Evolutionary conservation across 306 rosid species (phyloP).

Genomic region (Cucurbita ficifolia): DNA sequence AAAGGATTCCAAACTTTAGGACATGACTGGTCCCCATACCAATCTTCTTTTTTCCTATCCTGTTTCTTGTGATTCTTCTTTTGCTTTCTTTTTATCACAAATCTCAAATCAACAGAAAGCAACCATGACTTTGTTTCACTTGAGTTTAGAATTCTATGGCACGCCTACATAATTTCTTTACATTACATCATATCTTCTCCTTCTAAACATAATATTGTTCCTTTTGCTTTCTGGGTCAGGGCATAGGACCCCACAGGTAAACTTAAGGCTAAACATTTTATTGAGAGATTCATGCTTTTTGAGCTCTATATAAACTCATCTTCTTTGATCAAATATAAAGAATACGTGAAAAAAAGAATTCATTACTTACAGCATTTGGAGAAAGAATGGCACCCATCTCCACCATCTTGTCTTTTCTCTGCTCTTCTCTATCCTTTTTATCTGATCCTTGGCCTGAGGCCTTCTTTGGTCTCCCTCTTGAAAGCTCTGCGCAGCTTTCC

Average conservation of each 20-base stretch:
- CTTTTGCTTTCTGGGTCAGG: not conserved
- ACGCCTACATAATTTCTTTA: not conserved
- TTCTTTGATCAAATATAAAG: not conserved
- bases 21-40: not conserved
- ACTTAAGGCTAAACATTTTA: not conserved
- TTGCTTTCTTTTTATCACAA: not conserved
- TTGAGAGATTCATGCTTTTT: not conserved
- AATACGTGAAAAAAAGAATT: not conserved
- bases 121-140: not conserved
- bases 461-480: not conserved
- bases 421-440: not conserved
- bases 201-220: not conserved
- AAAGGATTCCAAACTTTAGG: not conserved
- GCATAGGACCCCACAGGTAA: not conserved
- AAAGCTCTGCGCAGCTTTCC: not conserved
- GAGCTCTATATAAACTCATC: not conserved
- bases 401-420: constrained; percentile 3
- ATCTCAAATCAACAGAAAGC: not conserved
- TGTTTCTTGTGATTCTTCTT: not conserved
- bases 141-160: not conserved
- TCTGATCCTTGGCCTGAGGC: constrained; percentile 5
- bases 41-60: not conserved
- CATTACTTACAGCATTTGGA: not conserved
- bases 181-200: not conserved
- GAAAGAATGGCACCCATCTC: not conserved